Evolutionary conservation across 2,329 filamentous ascomycete species (phyloP).

Genomic region (Dothistroma septosporum): DNA sequence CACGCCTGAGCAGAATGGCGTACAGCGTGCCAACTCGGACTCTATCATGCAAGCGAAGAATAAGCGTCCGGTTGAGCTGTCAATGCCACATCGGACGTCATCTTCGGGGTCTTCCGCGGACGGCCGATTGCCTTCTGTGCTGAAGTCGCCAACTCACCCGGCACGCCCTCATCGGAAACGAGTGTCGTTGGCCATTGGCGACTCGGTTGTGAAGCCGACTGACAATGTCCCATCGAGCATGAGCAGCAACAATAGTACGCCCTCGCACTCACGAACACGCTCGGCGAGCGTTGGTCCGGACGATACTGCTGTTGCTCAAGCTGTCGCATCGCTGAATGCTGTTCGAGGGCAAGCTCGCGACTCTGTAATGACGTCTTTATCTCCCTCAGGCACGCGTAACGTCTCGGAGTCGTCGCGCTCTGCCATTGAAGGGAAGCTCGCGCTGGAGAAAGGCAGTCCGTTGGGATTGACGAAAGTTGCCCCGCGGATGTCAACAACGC

Average conservation of each 20-base stretch:
- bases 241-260: conserved; percentile 26
- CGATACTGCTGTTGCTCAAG: not conserved
- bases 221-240: conserved; percentile 31
- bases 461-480: not conserved
- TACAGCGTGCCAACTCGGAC: conserved; percentile 31
- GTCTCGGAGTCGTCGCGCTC: not conserved
- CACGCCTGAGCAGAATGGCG: not conserved
- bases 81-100: conserved; percentile 31
- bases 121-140: conserved; percentile 32
- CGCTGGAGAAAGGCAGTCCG: not conserved
- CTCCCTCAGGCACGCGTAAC: not conserved
- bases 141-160: conserved; percentile 32
- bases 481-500: not conserved
- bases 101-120: conserved; percentile 36
- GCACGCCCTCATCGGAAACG: conserved; percentile 30
- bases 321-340: not conserved
- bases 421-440: not conserved
- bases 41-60: conserved; percentile 25
- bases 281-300: conserved; percentile 11
- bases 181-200: conserved; percentile 35
- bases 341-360: not conserved
- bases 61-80: conserved; percentile 32
- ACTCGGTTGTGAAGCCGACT: conserved; percentile 34
- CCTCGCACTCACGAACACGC: conserved; percentile 31
- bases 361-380: not conserved